Percentiles rank a stretch among this genome's conserved stretches.
Evolutionary conservation across 768 basidiomycete genomes (phyloP).

Genomic region (Naganishia friedmannii): DNA sequence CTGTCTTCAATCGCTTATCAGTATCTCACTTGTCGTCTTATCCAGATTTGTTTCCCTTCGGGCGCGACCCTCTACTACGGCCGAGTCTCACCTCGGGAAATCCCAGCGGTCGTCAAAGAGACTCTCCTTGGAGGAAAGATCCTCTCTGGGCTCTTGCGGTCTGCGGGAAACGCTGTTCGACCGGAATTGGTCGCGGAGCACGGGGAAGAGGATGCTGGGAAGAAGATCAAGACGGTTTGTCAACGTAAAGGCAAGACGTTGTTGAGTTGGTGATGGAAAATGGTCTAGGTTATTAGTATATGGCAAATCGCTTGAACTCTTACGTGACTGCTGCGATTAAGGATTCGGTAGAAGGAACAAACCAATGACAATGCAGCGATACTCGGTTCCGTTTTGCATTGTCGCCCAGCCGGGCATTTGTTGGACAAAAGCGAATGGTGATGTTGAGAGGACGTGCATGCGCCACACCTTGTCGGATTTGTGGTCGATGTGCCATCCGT

Average conservation of each 20-base stretch:
- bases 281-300: too few species aligned
- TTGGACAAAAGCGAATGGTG: too few species aligned
- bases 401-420: too few species aligned
- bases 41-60: slow-evolving; percentile 79
- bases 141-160: slow-evolving; percentile 77
- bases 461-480: too few species aligned
- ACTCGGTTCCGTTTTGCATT: too few species aligned
- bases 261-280: slow-evolving; percentile 31
- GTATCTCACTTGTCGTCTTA: neutral
- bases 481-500: too few species aligned
- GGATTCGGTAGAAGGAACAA: too few species aligned
- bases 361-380: too few species aligned
- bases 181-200: slow-evolving; percentile 22
- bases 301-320: too few species aligned
- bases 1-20: neutral
- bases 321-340: too few species aligned
- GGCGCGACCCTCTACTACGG: slow-evolving; percentile 91
- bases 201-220: neutral
- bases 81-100: slow-evolving; percentile 83
- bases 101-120: slow-evolving; percentile 60
- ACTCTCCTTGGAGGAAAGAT: slow-evolving; percentile 83
- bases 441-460: too few species aligned
- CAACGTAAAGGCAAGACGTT: slow-evolving; percentile 30
- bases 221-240: slow-evolving; percentile 10
- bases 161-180: slow-evolving; percentile 68